Evolutionary conservation across 1,139 yeast species (phyloP).

Genomic region (Scheffersomyces cryptocercus): DNA sequence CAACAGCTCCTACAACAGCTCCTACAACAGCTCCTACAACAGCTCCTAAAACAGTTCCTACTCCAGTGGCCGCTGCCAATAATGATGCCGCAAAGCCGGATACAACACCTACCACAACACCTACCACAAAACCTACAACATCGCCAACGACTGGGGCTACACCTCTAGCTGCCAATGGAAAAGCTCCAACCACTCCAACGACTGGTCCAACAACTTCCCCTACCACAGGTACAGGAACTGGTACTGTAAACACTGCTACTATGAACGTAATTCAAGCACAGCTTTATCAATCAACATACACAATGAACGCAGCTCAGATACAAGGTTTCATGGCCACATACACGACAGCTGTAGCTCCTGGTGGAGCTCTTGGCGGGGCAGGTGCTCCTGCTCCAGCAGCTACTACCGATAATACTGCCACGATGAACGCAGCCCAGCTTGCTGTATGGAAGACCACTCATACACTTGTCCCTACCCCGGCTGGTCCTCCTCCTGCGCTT

Average conservation of each 20-base stretch:
- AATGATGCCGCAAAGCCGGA: conserved; percentile 11
- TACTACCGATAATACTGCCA: background rate
- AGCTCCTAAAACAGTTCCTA: conserved; percentile 22
- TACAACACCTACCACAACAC: background rate
- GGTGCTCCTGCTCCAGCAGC: background rate
- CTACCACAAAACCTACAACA: background rate
- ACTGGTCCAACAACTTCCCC: background rate
- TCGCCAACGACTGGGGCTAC: background rate
- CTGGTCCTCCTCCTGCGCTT: conserved; percentile 6
- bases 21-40: conserved; percentile 22
- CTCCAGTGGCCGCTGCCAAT: conserved; percentile 9
- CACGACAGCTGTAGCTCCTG: no score
- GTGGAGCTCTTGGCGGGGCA: background rate
- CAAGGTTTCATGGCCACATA: no score
- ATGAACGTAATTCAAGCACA: background rate
- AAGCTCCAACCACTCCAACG: background rate
- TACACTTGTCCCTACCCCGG: conserved; percentile 2
- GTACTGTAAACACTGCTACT: background rate
- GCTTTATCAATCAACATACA: background rate
- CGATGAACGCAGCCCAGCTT: background rate
- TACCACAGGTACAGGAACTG: background rate
- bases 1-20: no score
- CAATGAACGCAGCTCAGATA: background rate
- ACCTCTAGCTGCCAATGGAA: background rate
- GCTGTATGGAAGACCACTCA: background rate